A percentile compares a stretch with the other conserved stretches of the same genome.
Conservation (phyloP, 2,329 filamentous ascomycete genomes). For the Botrytis medusae region DNA sequence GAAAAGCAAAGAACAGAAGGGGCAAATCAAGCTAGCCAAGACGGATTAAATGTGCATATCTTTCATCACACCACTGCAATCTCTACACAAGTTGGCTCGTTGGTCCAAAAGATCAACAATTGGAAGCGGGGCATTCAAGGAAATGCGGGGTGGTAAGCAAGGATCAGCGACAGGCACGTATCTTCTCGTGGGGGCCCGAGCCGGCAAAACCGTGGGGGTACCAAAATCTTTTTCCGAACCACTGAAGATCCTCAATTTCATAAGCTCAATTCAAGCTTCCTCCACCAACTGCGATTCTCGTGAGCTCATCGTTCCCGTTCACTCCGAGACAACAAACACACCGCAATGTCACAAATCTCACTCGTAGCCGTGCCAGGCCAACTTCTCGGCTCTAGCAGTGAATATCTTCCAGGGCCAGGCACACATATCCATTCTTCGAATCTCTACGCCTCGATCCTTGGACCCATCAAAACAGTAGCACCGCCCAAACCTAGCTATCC, state of each 20-base stretch:
- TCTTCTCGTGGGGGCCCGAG: neutral
- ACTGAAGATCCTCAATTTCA: slow-evolving; percentile 5
- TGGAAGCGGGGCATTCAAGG: slow-evolving; percentile 5
- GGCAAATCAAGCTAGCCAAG: neutral
- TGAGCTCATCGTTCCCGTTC: neutral
- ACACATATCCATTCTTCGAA: slow-evolving; percentile 77
- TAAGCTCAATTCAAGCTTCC: neutral
- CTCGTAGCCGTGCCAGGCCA: slow-evolving; percentile 76
- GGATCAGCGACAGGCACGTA: neutral
- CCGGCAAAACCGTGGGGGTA: slow-evolving; percentile 18
- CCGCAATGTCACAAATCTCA: slow-evolving; percentile 31
- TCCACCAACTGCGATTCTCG: neutral
- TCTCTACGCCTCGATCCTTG: slow-evolving; percentile 81
- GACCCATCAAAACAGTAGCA: slow-evolving; percentile 59
- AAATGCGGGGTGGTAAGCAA: slow-evolving; percentile 13
- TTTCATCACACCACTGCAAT: slow-evolving; percentile 3
- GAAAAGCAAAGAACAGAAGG: slow-evolving; percentile 8
- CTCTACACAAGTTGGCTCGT: neutral
- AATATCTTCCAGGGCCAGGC: slow-evolving; percentile 73
- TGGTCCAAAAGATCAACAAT: slow-evolving; percentile 2
- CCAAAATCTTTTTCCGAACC: slow-evolving; percentile 15
- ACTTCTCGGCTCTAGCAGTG: slow-evolving; percentile 65
- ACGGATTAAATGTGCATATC: slow-evolving; percentile 5
- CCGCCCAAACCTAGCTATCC: slow-evolving; percentile 46
- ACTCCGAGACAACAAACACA: slow-evolving; percentile 1